Percentiles rank a stretch among this genome's conserved stretches.
Evolutionary conservation across 768 basidiomycete species (phyloP).

Genomic region (Russula virescens): DNA sequence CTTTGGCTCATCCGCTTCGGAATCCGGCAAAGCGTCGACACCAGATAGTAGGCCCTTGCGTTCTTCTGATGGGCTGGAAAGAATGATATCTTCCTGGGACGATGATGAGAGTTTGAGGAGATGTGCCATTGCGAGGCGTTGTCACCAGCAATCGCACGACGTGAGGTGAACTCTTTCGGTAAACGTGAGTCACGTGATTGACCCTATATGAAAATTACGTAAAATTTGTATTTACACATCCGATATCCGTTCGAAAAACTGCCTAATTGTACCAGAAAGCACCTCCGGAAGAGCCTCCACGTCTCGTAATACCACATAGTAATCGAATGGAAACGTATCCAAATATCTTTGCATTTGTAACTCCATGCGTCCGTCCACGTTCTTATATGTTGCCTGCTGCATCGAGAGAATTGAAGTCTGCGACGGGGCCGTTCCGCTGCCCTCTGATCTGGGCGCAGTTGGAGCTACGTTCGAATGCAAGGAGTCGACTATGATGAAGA

Average conservation of each 20-base stretch:
- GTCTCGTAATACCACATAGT: slow-evolving; percentile 87
- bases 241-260: slow-evolving; percentile 84
- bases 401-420: slow-evolving; percentile 86
- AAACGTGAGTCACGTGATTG: too few relatives aligned
- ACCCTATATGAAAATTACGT: neutral
- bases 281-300: slow-evolving; percentile 92
- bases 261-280: slow-evolving; percentile 78
- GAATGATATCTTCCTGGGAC: neutral
- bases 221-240: slow-evolving; percentile 44
- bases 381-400: slow-evolving; percentile 86
- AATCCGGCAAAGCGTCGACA: neutral
- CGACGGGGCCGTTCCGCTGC: slow-evolving; percentile 22
- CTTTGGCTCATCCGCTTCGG: neutral
- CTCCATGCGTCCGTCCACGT: slow-evolving; percentile 75
- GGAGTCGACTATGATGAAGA: slow-evolving; percentile 93
- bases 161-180: too few relatives aligned
- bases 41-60: slow-evolving; percentile 26
- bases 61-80: slow-evolving; percentile 16
- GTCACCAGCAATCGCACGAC: too few relatives aligned
- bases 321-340: slow-evolving; percentile 97
- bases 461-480: slow-evolving; percentile 46
- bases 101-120: neutral
- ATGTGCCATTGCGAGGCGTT: neutral
- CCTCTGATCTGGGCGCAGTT: slow-evolving; percentile 1
- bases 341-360: slow-evolving; percentile 84